phyloP scores from a whole-genome alignment of 2,329 filamentous ascomycete species.

The Curvularia lunata region DNA sequence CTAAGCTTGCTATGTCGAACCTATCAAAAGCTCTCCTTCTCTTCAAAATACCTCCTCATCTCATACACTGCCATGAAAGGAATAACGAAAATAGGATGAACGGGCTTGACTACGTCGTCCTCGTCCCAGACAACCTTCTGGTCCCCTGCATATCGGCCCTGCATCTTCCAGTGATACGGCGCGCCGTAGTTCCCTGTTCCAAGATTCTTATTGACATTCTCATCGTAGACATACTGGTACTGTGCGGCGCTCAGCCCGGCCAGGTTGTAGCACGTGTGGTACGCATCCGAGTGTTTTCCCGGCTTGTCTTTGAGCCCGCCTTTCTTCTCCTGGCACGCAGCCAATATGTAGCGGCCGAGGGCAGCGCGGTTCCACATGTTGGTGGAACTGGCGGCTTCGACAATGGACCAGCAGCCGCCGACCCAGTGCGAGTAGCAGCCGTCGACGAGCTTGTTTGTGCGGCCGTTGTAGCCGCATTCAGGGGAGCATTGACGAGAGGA shows the following conservation, averaged over 20 bases:
- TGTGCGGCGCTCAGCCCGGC: conserved; percentile 84
- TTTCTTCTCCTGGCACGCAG: conserved; percentile 79
- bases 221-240: conserved; percentile 63
- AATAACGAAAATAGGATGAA: conserved; percentile 87
- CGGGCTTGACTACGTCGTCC: conserved; percentile 69
- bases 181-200: conserved; percentile 42
- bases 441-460: conserved; percentile 97
- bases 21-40: conserved; percentile 54
- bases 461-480: conserved; percentile 89
- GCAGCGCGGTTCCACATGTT: conserved; percentile 80
- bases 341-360: conserved; percentile 85
- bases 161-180: conserved; percentile 54
- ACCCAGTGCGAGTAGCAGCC: conserved; percentile 99
- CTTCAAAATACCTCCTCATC: conserved; percentile 69
- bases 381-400: conserved; percentile 72
- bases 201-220: conserved; percentile 41
- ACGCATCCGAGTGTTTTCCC: conserved; percentile 83
- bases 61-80: conserved; percentile 71
- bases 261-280: conserved; percentile 92
- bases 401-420: conserved; percentile 88
- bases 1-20: no score
- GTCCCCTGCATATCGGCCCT: conserved; percentile 58
- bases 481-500: conserved; percentile 87
- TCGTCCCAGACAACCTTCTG: conserved; percentile 66
- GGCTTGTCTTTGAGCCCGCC: conserved; percentile 95